Evolutionary conservation across 768 basidiomycete species (phyloP), one percentile per base, ranked within the genome.

Genomic region (Boletales sp.): DNA sequence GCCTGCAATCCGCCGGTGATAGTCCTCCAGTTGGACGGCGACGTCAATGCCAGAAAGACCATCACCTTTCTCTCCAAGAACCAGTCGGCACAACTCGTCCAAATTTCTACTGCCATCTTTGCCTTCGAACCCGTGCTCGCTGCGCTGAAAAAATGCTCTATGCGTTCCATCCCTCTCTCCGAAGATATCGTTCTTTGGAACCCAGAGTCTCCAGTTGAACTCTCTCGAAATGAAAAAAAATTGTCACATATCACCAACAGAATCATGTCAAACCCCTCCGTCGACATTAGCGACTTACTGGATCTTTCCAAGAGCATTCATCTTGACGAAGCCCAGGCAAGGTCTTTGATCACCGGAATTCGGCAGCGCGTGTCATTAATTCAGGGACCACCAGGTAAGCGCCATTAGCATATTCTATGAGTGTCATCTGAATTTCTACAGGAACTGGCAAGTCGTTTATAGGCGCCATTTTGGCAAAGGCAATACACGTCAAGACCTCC

Each of bases 381-480:
- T 9, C 85, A 87, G 67, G 85, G 85, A 0, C 85, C 86, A 0
- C 85, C 85, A 21, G 86, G 85, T 84, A 6, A 39, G 62, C 30
- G 10, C 37, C 37, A 18, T 7, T n/a, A 38, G 8, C 18, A 15
- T 15, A 65, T 5, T 3, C 1, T 15, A 12, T 21, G 6, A 28
- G 32, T 0, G 3, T 2, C 21, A 11, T 42, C 41, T 60, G n/a
- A 57, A 4, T 35, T 32, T 9, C 8, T 10, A 2, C n/a, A 86
- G 85, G 86, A 0, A 87, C 86, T 0, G 85, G 85, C 1, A 87
- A 86, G 56, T 85, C 83, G 0, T 86, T 85, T 56, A 80, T 87
- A 38, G 86, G 86, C 0, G 77, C 81, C 1, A 66, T 87, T 1
- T 64, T 86, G 0, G 81, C 82, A 0, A 86, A 85, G 48, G 66